Conservation (phyloP, 805 yeast genomes). For the Phaffomyces antillensis region DNA sequence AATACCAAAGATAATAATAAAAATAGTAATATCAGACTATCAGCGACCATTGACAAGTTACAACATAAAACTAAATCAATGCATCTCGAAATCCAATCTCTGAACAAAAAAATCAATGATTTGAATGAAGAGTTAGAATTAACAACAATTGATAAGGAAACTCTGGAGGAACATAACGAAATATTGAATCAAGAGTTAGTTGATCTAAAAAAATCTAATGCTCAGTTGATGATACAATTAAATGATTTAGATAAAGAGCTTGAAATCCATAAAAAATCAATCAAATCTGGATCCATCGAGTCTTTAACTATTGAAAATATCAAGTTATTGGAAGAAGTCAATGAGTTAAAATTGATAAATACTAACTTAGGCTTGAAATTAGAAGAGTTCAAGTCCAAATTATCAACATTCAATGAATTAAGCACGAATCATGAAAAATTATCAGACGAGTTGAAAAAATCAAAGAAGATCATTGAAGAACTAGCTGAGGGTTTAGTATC, state of each 20-base stretch:
- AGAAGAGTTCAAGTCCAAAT: neutral
- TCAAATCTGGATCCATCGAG: slow-evolving; percentile 2
- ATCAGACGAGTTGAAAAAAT: slow-evolving; percentile 5
- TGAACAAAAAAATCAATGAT: slow-evolving; percentile 13
- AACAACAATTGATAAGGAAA: slow-evolving; percentile 38
- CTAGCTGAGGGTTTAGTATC: slow-evolving; percentile 25
- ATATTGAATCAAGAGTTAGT: slow-evolving; percentile 21
- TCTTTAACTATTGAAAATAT: neutral
- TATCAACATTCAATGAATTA: neutral
- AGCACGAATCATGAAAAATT: slow-evolving; percentile 11
- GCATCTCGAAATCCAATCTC: slow-evolving; percentile 22
- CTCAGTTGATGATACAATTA: slow-evolving; percentile 4
- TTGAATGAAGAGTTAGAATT: slow-evolving; percentile 24
- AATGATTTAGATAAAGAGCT: slow-evolving; percentile 16
- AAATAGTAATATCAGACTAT: slow-evolving; percentile 12
- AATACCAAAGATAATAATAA: neutral
- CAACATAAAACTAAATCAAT: slow-evolving; percentile 38
- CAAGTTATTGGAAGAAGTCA: slow-evolving; percentile 25
- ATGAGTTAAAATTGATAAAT: slow-evolving; percentile 36
- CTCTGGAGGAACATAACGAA: slow-evolving; percentile 29
- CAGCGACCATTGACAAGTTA: slow-evolving; percentile 33
- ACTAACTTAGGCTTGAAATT: slow-evolving; percentile 25
- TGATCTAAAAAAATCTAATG: slow-evolving; percentile 5
- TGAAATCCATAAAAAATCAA: neutral
- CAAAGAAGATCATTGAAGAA: slow-evolving; percentile 12